Percentiles rank a stretch among this genome's conserved stretches.
Evolutionary conservation across 176 grass and related monocot genomes (phyloP).

Genomic region (Rhynchospora tenuis): DNA sequence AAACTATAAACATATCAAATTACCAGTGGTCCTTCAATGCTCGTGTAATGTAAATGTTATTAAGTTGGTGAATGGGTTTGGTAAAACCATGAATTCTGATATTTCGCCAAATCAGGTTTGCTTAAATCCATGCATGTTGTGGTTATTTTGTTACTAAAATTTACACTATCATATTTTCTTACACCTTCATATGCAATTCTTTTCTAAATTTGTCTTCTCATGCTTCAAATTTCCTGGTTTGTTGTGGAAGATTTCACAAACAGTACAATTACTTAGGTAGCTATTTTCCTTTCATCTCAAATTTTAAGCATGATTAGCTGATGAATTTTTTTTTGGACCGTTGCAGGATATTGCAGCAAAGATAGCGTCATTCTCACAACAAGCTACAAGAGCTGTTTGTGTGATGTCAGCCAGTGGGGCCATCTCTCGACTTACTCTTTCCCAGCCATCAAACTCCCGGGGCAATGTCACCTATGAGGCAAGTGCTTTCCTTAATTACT

Average conservation of each 20-base stretch:
- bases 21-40: too few relatives aligned
- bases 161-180: neutral
- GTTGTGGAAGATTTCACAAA: neutral
- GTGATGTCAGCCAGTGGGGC: slow-evolving; percentile 88
- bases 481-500: neutral
- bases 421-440: slow-evolving; percentile 75
- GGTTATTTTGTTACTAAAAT: neutral
- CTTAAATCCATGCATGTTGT: neutral
- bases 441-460: slow-evolving; percentile 50
- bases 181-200: neutral
- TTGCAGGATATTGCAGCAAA: slow-evolving; percentile 73
- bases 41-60: too few relatives aligned
- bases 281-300: neutral
- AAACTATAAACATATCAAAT: too few relatives aligned
- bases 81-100: too few relatives aligned
- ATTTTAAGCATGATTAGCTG: neutral
- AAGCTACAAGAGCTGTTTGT: slow-evolving; percentile 83
- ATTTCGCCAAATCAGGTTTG: too few relatives aligned
- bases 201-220: neutral
- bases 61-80: too few relatives aligned
- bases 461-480: slow-evolving; percentile 82
- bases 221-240: neutral
- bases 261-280: neutral
- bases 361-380: slow-evolving; percentile 92
- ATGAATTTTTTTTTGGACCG: neutral